Evolutionary conservation across 2,329 filamentous ascomycete genomes (phyloP), one percentile per base, ranked within the genome.

Genomic region (Colletotrichum karsti): DNA sequence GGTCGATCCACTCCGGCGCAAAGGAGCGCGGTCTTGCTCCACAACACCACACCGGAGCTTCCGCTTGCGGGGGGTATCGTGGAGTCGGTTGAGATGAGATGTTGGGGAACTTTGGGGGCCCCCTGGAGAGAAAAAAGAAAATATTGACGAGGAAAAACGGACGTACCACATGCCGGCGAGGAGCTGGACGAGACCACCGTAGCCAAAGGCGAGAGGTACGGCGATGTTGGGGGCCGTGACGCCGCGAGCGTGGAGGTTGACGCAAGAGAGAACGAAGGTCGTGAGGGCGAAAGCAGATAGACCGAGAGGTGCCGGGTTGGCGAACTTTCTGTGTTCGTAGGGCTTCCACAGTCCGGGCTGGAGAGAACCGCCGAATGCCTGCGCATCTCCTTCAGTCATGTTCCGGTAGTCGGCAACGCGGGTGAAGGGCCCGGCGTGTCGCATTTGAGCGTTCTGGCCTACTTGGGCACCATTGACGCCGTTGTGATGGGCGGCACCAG

Each of bases 161-260:
- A 85, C 88, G 79, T 86, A 94, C 93, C 93, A 96, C 93, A 95
- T 96, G 83, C 93, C 93, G 72, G 93, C 91, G 22, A 93, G 83
- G 56, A 95, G 84, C 83, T 96, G 93, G 44, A 95, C 89, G 15
- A 94, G 83, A 74, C 92, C 93, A 74, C 93, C 93, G 77, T 95
- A 95, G 24, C 87, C 92, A 73, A 91, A 91, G 6, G 92, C 92
- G 15, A 91, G 81, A 12, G 88, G 87, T 9, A 94, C 84, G 48
- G 91, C 89, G 62, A 95, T 87, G 76, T 90, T 92, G 51, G 92
- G 90, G 3, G 77, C 78, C 1, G 79, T 79, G 62, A 94, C 83
- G 64, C 84, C 85, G 12, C 90, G 87, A 3, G 90, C 82, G 59
- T 88, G 84, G 79, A 93, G 84, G 82, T 95, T 95, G 81, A 95